These are phyloP conservation scores for Cutaneotrichosporon daszewskae DNA, from an alignment of 1,284 basidiomycete genomes.

Conservation along the genomic window DNA sequence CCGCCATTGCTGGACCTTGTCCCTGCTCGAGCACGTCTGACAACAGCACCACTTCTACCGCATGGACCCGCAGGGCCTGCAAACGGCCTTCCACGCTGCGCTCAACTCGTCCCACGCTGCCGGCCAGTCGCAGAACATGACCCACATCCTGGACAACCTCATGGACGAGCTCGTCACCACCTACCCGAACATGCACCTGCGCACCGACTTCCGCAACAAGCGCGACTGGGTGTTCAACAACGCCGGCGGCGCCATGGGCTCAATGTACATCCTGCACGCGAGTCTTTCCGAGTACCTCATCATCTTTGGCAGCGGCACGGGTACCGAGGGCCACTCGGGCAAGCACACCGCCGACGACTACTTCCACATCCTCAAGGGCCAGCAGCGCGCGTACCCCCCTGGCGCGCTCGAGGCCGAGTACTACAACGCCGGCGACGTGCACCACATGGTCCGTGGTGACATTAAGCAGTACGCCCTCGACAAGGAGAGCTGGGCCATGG, in stretches of 20 bases:
- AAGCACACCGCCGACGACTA: conserved; percentile 89
- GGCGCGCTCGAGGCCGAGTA: conserved; percentile 75
- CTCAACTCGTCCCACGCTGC: conserved; percentile 52
- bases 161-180: conserved; percentile 67
- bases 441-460: conserved; percentile 72
- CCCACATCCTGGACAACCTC: conserved; percentile 54
- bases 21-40: not conserved
- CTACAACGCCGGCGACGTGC: conserved; percentile 76
- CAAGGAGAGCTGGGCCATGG: conserved; percentile 87
- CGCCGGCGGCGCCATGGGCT: conserved; percentile 94
- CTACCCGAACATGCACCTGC: conserved; percentile 58
- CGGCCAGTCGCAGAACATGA: conserved; percentile 49
- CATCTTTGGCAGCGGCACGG: conserved; percentile 91
- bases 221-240: conserved; percentile 95
- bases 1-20: no score
- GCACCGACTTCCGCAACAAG: conserved; percentile 54
- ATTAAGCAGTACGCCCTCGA: conserved; percentile 98
- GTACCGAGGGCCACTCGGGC: conserved; percentile 93
- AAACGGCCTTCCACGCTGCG: conserved; percentile 65
- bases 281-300: conserved; percentile 75
- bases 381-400: conserved; percentile 84
- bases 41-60: conserved; percentile 59
- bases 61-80: conserved; percentile 61
- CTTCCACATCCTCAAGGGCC: conserved; percentile 89
- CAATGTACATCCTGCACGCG: conserved; percentile 94